phyloP scores from a whole-genome alignment of 2,329 filamentous ascomycete genomes.

The Calonectria crousiana region DNA sequence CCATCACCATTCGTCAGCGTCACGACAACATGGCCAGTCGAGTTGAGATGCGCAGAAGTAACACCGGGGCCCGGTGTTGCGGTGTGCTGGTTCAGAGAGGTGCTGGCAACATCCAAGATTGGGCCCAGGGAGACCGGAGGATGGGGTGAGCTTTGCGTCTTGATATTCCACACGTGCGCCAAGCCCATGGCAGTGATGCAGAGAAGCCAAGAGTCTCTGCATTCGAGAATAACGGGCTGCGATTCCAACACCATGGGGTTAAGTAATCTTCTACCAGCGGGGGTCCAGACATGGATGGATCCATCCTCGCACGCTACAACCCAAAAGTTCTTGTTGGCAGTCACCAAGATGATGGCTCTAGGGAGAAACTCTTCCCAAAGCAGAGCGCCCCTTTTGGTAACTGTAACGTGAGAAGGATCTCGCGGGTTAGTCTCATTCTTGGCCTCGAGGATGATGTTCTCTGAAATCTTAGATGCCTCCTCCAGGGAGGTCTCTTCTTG shows the following conservation, averaged over 20 bases:
- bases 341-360: slow-evolving; percentile 86
- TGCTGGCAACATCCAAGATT: slow-evolving; percentile 86
- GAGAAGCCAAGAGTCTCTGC: slow-evolving; percentile 88
- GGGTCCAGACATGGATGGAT: slow-evolving; percentile 90
- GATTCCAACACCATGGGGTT: slow-evolving; percentile 90
- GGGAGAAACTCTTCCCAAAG: slow-evolving; percentile 97
- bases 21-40: slow-evolving; percentile 86
- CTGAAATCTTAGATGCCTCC: slow-evolving; percentile 72
- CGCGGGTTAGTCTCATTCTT: slow-evolving; percentile 82
- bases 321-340: slow-evolving; percentile 93
- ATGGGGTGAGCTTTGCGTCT: slow-evolving; percentile 84
- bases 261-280: slow-evolving; percentile 86
- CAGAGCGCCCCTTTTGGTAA: slow-evolving; percentile 82
- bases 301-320: slow-evolving; percentile 94
- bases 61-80: slow-evolving; percentile 85
- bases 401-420: slow-evolving; percentile 86
- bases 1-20: slow-evolving; percentile 95
- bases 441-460: slow-evolving; percentile 87
- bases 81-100: slow-evolving; percentile 80
- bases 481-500: slow-evolving; percentile 66
- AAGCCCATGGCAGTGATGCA: slow-evolving; percentile 90
- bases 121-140: slow-evolving; percentile 91
- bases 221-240: slow-evolving; percentile 94
- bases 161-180: slow-evolving; percentile 94
- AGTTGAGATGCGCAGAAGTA: slow-evolving; percentile 92